phyloP scores from a whole-genome alignment of 2,329 filamentous ascomycete genomes.

The Colletotrichum cuscutae region DNA sequence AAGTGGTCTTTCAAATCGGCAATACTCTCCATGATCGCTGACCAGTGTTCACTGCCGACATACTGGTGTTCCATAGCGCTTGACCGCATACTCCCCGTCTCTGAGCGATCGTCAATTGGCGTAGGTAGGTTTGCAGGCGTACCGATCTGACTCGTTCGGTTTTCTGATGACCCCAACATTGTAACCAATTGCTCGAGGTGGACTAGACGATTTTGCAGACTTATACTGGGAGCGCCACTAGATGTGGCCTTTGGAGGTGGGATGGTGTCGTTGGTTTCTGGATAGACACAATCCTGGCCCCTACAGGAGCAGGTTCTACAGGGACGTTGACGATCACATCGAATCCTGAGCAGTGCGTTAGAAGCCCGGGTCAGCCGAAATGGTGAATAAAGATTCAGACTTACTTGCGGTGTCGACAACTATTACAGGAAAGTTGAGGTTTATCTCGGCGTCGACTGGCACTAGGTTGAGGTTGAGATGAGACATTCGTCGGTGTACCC shows the following conservation, averaged over 20 bases:
- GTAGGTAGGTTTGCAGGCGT: not conserved
- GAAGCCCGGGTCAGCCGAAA: fast-evolving
- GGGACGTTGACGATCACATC: constrained; percentile 41
- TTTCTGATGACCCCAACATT: constrained; percentile 25
- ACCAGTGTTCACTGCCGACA: constrained; percentile 51
- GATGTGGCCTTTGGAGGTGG: fast-evolving
- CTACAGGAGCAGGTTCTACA: constrained; percentile 38
- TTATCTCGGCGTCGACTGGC: constrained; percentile 44
- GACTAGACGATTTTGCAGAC: constrained; percentile 38
- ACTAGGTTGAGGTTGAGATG: not conserved
- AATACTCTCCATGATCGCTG: constrained; percentile 52
- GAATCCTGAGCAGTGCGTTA: constrained; percentile 26
- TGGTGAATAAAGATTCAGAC: not conserved
- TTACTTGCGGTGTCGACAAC: constrained; percentile 48
- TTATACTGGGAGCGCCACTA: not conserved
- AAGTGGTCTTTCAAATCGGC: constrained; percentile 50
- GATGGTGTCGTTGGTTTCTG: constrained; percentile 32
- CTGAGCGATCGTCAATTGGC: constrained; percentile 35
- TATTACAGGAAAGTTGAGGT: constrained; percentile 47
- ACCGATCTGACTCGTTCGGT: fast-evolving
- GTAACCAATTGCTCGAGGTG: constrained; percentile 45
- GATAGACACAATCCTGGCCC: constrained; percentile 34
- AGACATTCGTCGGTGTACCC: not conserved
- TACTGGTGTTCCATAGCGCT: constrained; percentile 43
- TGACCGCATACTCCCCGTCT: constrained; percentile 45